These are phyloP conservation scores for Yarrowia phangngaensis DNA, from an alignment of 805 yeast species.

Conservation along the genomic window DNA sequence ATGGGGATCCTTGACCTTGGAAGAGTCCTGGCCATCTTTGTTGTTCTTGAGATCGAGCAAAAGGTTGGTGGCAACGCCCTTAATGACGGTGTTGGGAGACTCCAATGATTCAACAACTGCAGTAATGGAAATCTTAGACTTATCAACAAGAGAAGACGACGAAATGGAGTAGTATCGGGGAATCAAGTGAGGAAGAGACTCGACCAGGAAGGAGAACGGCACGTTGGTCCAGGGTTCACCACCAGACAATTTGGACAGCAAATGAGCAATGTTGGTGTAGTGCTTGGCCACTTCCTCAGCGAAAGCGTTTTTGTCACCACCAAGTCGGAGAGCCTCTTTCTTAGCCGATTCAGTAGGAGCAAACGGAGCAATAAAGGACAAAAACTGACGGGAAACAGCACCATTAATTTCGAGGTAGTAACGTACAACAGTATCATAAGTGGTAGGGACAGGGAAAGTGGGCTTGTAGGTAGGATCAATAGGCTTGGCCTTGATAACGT, in stretches of 20 bases:
- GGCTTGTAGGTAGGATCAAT: slow-evolving; percentile 53
- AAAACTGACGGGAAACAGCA: slow-evolving; percentile 84
- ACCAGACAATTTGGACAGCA: slow-evolving; percentile 56
- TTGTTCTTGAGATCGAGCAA: slow-evolving; percentile 64
- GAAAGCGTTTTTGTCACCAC: slow-evolving; percentile 65
- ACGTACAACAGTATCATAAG: slow-evolving; percentile 82
- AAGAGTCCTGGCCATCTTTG: slow-evolving; percentile 47
- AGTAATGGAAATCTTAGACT: slow-evolving; percentile 72
- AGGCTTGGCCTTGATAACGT: slow-evolving; percentile 60
- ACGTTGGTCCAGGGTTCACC: slow-evolving; percentile 69
- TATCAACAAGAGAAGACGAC: slow-evolving; percentile 76
- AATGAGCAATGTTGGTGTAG: slow-evolving; percentile 71
- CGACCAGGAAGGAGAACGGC: slow-evolving; percentile 82
- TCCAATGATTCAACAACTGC: slow-evolving; percentile 79
- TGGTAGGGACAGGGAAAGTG: slow-evolving; percentile 57
- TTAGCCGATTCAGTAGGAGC: slow-evolving; percentile 67
- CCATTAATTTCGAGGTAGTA: slow-evolving; percentile 89
- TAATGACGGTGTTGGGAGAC: slow-evolving; percentile 43
- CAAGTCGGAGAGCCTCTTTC: slow-evolving; percentile 48
- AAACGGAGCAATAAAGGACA: slow-evolving; percentile 68
- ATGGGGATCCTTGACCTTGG: slow-evolving; percentile 38
- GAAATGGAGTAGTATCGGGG: slow-evolving; percentile 97
- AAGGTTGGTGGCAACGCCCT: slow-evolving; percentile 90
- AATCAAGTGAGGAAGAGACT: slow-evolving; percentile 73
- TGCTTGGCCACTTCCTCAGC: slow-evolving; percentile 59